Percentiles rank a stretch among this genome's conserved stretches.
These are phyloP conservation scores for Pleurotus eryngii DNA, from an alignment of 768 basidiomycete genomes.

Conservation along the genomic window DNA sequence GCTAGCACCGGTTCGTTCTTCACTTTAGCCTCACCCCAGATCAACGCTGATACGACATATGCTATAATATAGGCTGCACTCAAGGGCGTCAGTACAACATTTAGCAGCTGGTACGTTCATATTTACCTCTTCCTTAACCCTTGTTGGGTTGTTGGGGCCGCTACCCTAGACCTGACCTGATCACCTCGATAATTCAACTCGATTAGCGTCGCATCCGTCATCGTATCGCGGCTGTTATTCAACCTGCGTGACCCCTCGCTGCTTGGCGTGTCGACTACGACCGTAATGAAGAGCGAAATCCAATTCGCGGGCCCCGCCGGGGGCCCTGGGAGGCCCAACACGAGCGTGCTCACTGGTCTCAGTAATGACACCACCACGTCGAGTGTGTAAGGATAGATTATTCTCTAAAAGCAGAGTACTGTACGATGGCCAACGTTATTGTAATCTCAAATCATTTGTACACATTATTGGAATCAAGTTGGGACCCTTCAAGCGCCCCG, in stretches of 20 bases:
- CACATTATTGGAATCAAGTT: no score
- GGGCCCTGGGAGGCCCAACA: no score
- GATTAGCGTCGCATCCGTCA: not conserved
- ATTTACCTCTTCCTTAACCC: not conserved
- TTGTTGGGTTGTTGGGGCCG: not conserved
- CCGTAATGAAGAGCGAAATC: not conserved
- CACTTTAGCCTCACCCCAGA: no score
- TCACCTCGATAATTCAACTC: no score
- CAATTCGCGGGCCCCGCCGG: not conserved
- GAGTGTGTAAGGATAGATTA: no score
- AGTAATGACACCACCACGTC: no score
- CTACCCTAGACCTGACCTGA: not conserved
- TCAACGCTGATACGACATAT: not conserved
- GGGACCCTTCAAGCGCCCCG: no score
- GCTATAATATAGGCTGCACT: not conserved
- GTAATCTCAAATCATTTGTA: no score
- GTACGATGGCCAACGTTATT: no score
- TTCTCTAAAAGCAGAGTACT: no score
- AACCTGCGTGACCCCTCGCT: conserved; percentile 1
- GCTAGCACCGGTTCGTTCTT: conserved; percentile 5
- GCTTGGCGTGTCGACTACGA: not conserved
- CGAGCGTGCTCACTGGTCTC: no score
- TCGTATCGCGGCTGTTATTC: conserved; percentile 1
- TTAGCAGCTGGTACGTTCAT: conserved; percentile 1
- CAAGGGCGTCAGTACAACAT: conserved; percentile 1